phyloP scores from a whole-genome alignment of 2,329 filamentous ascomycete genomes.

The Fusarium sp. region DNA sequence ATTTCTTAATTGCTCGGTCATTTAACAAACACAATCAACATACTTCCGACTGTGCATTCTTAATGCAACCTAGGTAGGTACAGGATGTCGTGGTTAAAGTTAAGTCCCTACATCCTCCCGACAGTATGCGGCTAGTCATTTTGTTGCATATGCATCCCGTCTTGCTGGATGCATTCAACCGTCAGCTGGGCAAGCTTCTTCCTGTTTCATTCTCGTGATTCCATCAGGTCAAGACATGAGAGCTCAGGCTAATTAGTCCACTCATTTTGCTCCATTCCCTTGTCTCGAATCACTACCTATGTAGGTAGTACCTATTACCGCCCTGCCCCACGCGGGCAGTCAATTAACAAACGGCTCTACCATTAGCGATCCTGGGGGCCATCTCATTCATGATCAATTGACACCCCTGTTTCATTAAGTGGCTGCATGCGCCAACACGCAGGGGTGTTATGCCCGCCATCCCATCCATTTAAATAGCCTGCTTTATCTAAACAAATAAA shows the following conservation, averaged over 20 bases:
- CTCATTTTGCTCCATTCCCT: slow-evolving; percentile 27
- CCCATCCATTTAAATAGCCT: slow-evolving; percentile 41
- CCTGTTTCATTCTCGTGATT: slow-evolving; percentile 7
- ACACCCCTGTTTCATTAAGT: slow-evolving; percentile 48
- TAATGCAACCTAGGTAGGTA: too few relatives aligned
- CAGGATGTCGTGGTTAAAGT: not conserved
- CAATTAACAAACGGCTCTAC: slow-evolving; percentile 40
- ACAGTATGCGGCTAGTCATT: slow-evolving; percentile 31
- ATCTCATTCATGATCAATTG: slow-evolving; percentile 37
- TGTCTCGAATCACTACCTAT: slow-evolving; percentile 1
- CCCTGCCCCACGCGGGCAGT: slow-evolving; percentile 30
- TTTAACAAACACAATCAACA: not conserved
- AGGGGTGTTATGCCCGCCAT: slow-evolving; percentile 48
- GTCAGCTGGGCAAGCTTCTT: slow-evolving; percentile 11
- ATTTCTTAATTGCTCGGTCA: slow-evolving; percentile 4
- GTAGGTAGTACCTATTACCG: slow-evolving; percentile 3
- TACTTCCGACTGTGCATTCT: too few relatives aligned
- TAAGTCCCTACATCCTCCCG: not conserved
- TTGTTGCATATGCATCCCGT: slow-evolving; percentile 23
- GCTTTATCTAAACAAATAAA: slow-evolving; percentile 31
- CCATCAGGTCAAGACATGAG: not conserved
- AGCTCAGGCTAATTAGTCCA: not conserved
- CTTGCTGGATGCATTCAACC: slow-evolving; percentile 19
- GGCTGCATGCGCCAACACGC: slow-evolving; percentile 46
- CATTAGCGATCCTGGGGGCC: slow-evolving; percentile 39